Conservation (phyloP, 305 asterid genomes). For the Ruellia speciosa region DNA sequence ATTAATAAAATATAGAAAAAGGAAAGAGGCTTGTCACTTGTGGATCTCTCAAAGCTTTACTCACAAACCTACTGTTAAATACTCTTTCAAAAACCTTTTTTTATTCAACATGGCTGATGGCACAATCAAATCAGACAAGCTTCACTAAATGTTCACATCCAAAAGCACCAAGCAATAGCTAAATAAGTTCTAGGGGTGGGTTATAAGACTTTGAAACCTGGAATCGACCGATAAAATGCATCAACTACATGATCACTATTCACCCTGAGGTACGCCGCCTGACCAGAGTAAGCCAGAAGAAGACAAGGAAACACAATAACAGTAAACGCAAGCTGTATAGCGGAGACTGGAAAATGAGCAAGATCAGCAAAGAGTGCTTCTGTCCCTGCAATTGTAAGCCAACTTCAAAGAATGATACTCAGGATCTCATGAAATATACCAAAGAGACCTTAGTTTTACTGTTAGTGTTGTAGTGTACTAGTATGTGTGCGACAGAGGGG, state of each 20-base stretch:
- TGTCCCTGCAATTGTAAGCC: slow-evolving; percentile 57
- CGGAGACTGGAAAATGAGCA: slow-evolving; percentile 84
- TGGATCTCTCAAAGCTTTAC: neutral
- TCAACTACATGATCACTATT: slow-evolving; percentile 61
- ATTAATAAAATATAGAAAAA: neutral
- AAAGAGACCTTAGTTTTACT: neutral
- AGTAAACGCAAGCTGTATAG: slow-evolving; percentile 91
- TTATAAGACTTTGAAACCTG: slow-evolving; percentile 40
- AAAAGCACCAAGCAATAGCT: no score
- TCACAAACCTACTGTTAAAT: no score
- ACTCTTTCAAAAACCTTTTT: no score
- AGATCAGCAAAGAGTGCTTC: slow-evolving; percentile 99
- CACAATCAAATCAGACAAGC: no score
- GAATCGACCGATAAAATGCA: slow-evolving; percentile 95
- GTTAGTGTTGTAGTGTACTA: neutral
- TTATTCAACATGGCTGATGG: no score
- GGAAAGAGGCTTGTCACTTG: neutral
- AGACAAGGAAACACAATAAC: slow-evolving; percentile 91
- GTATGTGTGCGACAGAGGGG: neutral
- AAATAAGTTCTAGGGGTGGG: no score
- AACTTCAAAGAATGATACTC: slow-evolving; percentile 15
- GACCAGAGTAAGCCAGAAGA: slow-evolving; percentile 89
- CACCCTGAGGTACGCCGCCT: slow-evolving; percentile 89
- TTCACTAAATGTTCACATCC: no score
- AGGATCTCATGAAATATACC: neutral